A percentile compares a stretch with the other conserved stretches of the same genome.
Evolutionary conservation across 139 green algal species (phyloP).

Genomic region (Chlorella sp.): DNA sequence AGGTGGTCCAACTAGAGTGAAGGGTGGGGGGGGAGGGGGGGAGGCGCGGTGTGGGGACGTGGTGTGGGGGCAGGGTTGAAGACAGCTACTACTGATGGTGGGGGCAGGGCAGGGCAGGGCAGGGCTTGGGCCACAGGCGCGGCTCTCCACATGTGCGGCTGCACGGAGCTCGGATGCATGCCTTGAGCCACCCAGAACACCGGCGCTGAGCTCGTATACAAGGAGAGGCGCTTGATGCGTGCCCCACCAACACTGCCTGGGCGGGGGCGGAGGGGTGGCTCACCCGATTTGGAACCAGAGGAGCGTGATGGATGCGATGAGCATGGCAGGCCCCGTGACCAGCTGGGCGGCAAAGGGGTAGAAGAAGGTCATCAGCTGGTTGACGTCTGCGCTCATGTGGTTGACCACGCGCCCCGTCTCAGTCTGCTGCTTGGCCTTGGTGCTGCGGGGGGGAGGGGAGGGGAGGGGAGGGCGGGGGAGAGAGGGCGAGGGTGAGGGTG

Average conservation of each 20-base stretch:
- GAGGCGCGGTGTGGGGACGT: neutral
- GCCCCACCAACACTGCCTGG: too few relatives aligned
- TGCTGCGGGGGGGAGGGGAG: neutral
- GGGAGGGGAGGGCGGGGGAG: neutral
- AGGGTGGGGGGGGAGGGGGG: neutral
- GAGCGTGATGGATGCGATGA: constrained; percentile 82
- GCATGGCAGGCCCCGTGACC: constrained; percentile 67
- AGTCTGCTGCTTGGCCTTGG: constrained; percentile 46
- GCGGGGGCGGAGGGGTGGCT: too few relatives aligned
- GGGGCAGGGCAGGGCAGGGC: too few relatives aligned
- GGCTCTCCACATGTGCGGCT: too few relatives aligned
- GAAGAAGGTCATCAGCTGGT: constrained; percentile 59
- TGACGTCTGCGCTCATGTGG: constrained; percentile 66
- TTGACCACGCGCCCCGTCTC: constrained; percentile 63
- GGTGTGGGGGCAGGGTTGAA: neutral
- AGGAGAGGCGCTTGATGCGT: too few relatives aligned
- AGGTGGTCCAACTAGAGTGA: constrained; percentile 76
- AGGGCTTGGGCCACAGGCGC: too few relatives aligned
- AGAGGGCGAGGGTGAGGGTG: neutral
- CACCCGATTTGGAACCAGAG: constrained; percentile 86
- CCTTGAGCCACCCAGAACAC: too few relatives aligned
- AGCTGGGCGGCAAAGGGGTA: constrained; percentile 62
- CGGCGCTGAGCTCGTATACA: too few relatives aligned
- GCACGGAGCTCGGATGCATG: too few relatives aligned
- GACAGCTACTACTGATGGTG: too few relatives aligned